Base-by-base conservation (phyloP, 2,329 filamentous ascomycete species). In the Hypoxylon sp. region DNA sequence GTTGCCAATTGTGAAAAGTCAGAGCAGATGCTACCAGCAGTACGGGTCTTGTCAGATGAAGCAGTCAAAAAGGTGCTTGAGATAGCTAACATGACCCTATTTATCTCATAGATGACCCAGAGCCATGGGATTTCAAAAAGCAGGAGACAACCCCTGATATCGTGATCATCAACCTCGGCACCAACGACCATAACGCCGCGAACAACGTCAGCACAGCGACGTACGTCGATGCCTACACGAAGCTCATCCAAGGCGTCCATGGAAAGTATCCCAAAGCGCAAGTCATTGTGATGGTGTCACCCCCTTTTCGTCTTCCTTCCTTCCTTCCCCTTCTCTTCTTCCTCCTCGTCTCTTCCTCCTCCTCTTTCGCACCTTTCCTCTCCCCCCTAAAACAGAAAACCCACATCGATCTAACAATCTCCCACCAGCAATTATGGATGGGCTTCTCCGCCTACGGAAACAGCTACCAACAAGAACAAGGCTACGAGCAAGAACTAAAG, bases 361-460 rank as follows among this genome's bases (percentile, higher is more conserved):
- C 6, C 25, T 27, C 25, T 27, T 27, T 6, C 25, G 3, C 25
- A 27, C 25, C 3, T 3, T 27, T 6, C 6, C 25, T 27, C 25
- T n/a, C n/a, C n/a, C n/a, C n/a, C n/a, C n/a, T n/a, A n/a, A n/a
- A n/a, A n/a, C n/a, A n/a, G n/a, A n/a, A n/a, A n/a, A n/a, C n/a
- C n/a, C n/a, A n/a, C n/a, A n/a, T n/a, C n/a, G n/a, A n/a, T n/a
- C n/a, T n/a, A n/a, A n/a, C n/a, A n/a, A n/a, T 27, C 5, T 34
- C n/a, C 27, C 14, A 2, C 29, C 6, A 85, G 82, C 82, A 82
- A 34, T 80, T 87, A 43, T 67, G 64, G 67, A 61, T 84, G 39
- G 80, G 81, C n/a, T 89, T 87, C 76, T 77, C 77, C 58, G 76
- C 81, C 29, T 71, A 78, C 47, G 85, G 85, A 7, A 86, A 85